phyloP scores from a whole-genome alignment of 805 yeast species.

The Saturnispora galanensis region DNA sequence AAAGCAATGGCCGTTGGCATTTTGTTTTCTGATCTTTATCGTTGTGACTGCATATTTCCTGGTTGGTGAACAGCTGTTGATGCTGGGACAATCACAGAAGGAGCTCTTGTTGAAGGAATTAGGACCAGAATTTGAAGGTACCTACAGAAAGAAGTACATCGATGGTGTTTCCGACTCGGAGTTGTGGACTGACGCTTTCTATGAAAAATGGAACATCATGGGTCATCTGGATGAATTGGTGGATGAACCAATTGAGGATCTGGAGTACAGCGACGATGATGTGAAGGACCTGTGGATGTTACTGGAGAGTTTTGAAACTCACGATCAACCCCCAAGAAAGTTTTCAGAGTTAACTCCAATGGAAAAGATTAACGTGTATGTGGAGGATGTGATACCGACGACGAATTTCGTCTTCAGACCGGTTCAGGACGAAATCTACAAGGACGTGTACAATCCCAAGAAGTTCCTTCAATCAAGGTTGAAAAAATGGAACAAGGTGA shows the following conservation, averaged over 20 bases:
- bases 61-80: neutral
- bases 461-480: slow-evolving; percentile 21
- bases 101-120: slow-evolving; percentile 11
- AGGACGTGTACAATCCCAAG: slow-evolving; percentile 23
- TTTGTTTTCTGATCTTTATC: neutral
- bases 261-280: neutral
- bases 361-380: slow-evolving; percentile 16
- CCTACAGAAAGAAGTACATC: slow-evolving; percentile 23
- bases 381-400: slow-evolving; percentile 14
- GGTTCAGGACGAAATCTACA: slow-evolving; percentile 21
- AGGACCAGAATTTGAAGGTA: slow-evolving; percentile 23
- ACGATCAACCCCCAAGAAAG: slow-evolving; percentile 1
- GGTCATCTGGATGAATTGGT: slow-evolving; percentile 24
- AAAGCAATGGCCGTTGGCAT: slow-evolving; percentile 1
- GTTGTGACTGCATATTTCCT: neutral
- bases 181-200: slow-evolving; percentile 21
- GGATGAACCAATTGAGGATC: slow-evolving; percentile 21
- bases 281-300: neutral
- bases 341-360: slow-evolving; percentile 11
- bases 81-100: slow-evolving; percentile 4
- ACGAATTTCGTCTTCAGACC: slow-evolving; percentile 21
- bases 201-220: slow-evolving; percentile 20
- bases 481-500: slow-evolving; percentile 22
- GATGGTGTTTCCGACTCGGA: slow-evolving; percentile 15
- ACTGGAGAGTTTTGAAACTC: slow-evolving; percentile 10